These are phyloP conservation scores for Diplodia intermedia DNA, from an alignment of 2,329 filamentous ascomycete genomes.

Conservation along the genomic window DNA sequence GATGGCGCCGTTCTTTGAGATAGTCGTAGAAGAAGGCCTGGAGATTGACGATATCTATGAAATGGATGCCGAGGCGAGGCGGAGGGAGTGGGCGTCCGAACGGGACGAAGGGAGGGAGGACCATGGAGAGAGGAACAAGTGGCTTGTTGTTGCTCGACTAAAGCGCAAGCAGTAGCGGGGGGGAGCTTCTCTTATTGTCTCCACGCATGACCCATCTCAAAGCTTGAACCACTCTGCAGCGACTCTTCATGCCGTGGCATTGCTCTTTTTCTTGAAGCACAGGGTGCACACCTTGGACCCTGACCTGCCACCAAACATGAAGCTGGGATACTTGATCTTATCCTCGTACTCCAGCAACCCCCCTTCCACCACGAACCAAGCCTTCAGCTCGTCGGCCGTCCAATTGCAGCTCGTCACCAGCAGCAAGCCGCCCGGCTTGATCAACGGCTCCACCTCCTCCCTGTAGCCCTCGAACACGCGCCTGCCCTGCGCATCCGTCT, in stretches of 20 bases:
- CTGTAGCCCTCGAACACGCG: conserved; percentile 79
- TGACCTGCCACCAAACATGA: conserved; percentile 86
- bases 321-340: conserved; percentile 80
- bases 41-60: conserved; percentile 72
- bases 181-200: background rate
- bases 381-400: conserved; percentile 84
- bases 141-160: conserved; percentile 66
- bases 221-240: background rate
- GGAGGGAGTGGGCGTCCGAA: conserved; percentile 65
- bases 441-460: conserved; percentile 69
- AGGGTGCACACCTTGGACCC: conserved; percentile 89
- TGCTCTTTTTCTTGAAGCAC: conserved; percentile 69
- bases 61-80: conserved; percentile 68
- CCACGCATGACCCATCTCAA: background rate
- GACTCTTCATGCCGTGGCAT: conserved; percentile 16
- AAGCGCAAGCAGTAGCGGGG: conserved; percentile 34
- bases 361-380: conserved; percentile 72
- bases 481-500: conserved; percentile 58
- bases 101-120: conserved; percentile 68
- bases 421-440: conserved; percentile 75
- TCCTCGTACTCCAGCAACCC: conserved; percentile 66
- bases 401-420: conserved; percentile 97
- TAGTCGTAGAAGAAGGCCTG: conserved; percentile 57
- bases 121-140: conserved; percentile 68
- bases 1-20: conserved; percentile 69